Evolutionary conservation across 2,329 filamentous ascomycete genomes (phyloP).

Genomic region (Monosporascus sp.): DNA sequence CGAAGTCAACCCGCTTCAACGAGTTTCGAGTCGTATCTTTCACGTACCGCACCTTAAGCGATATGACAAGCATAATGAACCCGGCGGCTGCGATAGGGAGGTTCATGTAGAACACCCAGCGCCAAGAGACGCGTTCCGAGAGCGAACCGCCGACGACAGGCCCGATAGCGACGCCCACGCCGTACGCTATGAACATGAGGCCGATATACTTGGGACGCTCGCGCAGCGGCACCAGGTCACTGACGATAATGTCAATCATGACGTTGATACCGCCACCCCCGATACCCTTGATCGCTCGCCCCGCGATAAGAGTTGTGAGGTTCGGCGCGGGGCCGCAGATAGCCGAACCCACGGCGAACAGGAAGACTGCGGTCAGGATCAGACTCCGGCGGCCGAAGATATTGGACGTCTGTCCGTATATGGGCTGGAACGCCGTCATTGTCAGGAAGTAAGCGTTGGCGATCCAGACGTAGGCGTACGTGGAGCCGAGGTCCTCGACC

Average conservation of each 20-base stretch:
- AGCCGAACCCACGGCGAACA: slow-evolving; percentile 43
- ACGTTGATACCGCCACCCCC: slow-evolving; percentile 29
- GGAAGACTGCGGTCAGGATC: slow-evolving; percentile 31
- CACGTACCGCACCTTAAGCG: slow-evolving; percentile 14
- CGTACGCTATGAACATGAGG: slow-evolving; percentile 28
- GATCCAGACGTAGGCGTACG: slow-evolving; percentile 18
- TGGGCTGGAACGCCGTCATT: slow-evolving; percentile 38
- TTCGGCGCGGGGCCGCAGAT: slow-evolving; percentile 37
- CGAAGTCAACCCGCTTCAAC: slow-evolving; percentile 24
- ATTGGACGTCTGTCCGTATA: slow-evolving; percentile 41
- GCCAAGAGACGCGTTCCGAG: slow-evolving; percentile 29
- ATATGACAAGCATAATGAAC: slow-evolving; percentile 17
- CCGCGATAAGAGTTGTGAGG: slow-evolving; percentile 37
- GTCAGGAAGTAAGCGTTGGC: slow-evolving; percentile 25
- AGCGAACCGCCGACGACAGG: slow-evolving; percentile 27
- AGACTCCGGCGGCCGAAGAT: slow-evolving; percentile 42
- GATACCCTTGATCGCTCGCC: slow-evolving; percentile 35
- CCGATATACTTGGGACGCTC: slow-evolving; percentile 38
- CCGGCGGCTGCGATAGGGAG: slow-evolving; percentile 20
- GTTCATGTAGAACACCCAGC: slow-evolving; percentile 32
- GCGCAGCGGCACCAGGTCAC: slow-evolving; percentile 43
- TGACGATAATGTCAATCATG: slow-evolving; percentile 42
- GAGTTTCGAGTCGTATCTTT: slow-evolving; percentile 1
- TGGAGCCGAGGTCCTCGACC: slow-evolving; percentile 10
- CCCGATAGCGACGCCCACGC: slow-evolving; percentile 28